A percentile compares a stretch with the other conserved stretches of the same genome.
These are phyloP conservation scores for Solanum appendiculatum DNA, from an alignment of 257 asterid species.

Conservation along the genomic window DNA sequence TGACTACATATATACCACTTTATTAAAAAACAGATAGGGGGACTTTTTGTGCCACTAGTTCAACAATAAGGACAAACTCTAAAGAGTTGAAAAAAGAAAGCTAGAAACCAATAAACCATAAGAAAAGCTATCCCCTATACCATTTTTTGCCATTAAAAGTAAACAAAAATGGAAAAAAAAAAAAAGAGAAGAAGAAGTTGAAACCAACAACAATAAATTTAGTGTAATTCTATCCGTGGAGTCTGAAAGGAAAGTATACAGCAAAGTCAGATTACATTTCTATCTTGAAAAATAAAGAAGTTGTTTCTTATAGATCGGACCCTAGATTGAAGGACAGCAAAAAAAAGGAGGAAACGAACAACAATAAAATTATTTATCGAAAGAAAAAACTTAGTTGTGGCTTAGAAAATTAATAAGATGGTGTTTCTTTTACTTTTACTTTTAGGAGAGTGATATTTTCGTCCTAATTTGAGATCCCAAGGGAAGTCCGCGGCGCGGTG, in stretches of 20 bases:
- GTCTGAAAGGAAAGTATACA: background rate
- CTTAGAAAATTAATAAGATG: background rate
- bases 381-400: background rate
- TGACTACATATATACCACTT: background rate
- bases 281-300: background rate
- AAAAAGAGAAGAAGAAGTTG: background rate
- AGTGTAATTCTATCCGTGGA: background rate
- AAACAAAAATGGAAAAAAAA: background rate
- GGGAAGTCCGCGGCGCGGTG: background rate
- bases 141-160: background rate
- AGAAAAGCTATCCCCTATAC: background rate
- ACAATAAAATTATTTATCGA: background rate
- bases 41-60: background rate
- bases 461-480: background rate
- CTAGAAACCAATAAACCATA: background rate
- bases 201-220: background rate
- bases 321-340: background rate
- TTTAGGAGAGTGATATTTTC: background rate
- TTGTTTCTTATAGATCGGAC: fast-evolving
- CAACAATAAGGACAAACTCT: background rate
- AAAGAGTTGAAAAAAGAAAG: background rate
- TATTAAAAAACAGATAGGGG: background rate
- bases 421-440: background rate
- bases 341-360: background rate
- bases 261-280: background rate